These are phyloP conservation scores for Dendrocalamus latiflorus DNA, from an alignment of 202 grass and related monocot species.

Conservation along the genomic window DNA sequence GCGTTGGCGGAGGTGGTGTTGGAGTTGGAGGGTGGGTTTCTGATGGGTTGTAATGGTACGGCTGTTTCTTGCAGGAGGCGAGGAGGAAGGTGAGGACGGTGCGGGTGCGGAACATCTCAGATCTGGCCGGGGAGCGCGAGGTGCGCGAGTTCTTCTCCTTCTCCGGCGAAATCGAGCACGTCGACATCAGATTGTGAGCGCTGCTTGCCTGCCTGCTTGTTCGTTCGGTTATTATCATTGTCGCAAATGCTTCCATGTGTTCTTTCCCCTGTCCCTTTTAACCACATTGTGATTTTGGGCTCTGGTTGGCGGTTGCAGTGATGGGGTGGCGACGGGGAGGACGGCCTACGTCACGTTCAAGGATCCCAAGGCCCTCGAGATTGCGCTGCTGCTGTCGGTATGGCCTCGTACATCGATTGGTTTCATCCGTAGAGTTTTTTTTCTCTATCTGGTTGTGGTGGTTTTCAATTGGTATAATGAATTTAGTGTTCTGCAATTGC, in stretches of 20 bases:
- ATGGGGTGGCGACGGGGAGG: constrained; percentile 52
- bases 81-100: constrained; percentile 62
- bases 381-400: constrained; percentile 93
- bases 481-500: neutral
- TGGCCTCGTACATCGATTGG: neutral
- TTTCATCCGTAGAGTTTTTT: neutral
- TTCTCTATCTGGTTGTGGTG: neutral
- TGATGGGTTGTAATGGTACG: neutral
- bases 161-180: constrained; percentile 86
- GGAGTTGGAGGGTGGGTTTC: neutral
- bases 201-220: neutral
- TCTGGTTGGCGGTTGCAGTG: constrained; percentile 34
- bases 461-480: neutral
- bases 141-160: constrained; percentile 99
- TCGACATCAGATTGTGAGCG: constrained; percentile 64
- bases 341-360: constrained; percentile 88
- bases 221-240: neutral
- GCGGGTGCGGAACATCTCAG: constrained; percentile 86
- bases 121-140: constrained; percentile 91
- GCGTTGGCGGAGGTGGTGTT: neutral
- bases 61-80: constrained; percentile 10
- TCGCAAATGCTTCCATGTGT: neutral
- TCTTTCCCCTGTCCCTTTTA: neutral
- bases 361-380: constrained; percentile 87
- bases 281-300: constrained; percentile 24